Percentiles rank a stretch among this genome's conserved stretches.
Conservation (phyloP, 2,329 filamentous ascomycete species). For the Trichoderma citrinoviride region DNA sequence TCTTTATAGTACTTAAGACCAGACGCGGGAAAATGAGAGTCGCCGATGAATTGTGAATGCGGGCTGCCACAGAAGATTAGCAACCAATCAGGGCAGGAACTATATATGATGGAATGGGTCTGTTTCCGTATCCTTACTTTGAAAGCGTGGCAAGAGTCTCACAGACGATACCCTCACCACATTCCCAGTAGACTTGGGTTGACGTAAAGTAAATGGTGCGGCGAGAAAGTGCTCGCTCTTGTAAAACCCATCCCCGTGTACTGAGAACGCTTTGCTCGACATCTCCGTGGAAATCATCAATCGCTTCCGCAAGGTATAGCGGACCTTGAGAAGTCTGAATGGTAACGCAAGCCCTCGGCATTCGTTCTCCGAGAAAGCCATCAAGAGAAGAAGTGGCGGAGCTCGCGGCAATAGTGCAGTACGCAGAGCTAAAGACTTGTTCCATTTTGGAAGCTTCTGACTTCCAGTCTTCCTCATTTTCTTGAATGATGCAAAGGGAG, state of each 20-base stretch:
- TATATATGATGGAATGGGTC: too few relatives aligned
- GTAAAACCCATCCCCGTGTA: conserved; percentile 40
- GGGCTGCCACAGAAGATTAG: background rate
- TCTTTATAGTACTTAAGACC: background rate
- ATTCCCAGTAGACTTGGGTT: conserved; percentile 40
- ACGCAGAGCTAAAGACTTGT: conserved; percentile 23
- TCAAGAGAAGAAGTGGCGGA: background rate
- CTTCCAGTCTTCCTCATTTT: conserved; percentile 3
- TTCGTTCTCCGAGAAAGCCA: background rate
- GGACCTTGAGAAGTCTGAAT: background rate
- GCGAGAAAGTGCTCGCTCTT: conserved; percentile 38
- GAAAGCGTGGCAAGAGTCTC: background rate
- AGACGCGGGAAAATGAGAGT: background rate
- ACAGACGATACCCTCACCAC: conserved; percentile 30
- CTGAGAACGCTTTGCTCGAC: conserved; percentile 35
- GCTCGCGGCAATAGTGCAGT: background rate
- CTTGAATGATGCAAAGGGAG: background rate
- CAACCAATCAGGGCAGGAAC: too few relatives aligned
- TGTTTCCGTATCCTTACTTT: background rate
- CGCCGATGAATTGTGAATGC: background rate
- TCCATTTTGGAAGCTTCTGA: conserved; percentile 18
- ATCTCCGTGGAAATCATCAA: conserved; percentile 23
- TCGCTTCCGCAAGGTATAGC: background rate
- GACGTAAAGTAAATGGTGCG: conserved; percentile 39
- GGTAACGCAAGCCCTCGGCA: background rate